Percentiles rank a stretch among this genome's conserved stretches.
Conservation (phyloP, 805 yeast genomes). For the Candida pseudofarinosa region DNA sequence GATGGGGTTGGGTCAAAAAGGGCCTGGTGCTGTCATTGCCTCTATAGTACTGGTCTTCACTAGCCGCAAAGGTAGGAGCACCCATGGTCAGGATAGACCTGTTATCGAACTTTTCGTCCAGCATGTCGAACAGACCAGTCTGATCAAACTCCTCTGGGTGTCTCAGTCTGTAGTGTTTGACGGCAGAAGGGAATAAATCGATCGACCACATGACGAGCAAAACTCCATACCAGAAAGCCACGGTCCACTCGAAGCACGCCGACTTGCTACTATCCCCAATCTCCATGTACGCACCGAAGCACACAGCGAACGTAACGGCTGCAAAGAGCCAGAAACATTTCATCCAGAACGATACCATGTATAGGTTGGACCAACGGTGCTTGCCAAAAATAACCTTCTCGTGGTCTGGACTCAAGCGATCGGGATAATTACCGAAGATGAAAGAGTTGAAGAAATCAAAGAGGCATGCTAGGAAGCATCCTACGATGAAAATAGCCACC, state of each 20-base stretch:
- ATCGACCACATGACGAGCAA: constrained; percentile 58
- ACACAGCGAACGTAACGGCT: constrained; percentile 65
- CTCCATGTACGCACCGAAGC: constrained; percentile 51
- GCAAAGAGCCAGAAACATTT: constrained; percentile 63
- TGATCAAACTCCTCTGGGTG: constrained; percentile 26
- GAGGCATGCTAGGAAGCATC: constrained; percentile 49
- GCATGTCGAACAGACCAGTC: constrained; percentile 6
- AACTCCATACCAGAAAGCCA: constrained; percentile 81
- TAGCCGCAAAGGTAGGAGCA: constrained; percentile 12
- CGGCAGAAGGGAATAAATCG: constrained; percentile 67
- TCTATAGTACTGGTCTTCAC: background rate
- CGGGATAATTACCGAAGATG: constrained; percentile 36
- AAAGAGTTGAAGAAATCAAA: constrained; percentile 35
- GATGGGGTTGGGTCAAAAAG: too few relatives aligned
- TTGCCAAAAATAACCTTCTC: constrained; percentile 38
- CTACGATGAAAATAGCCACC: constrained; percentile 70
- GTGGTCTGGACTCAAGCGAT: constrained; percentile 34
- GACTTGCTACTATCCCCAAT: constrained; percentile 39
- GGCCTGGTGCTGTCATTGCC: background rate
- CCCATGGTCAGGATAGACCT: constrained; percentile 15
- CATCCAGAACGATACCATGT: constrained; percentile 45
- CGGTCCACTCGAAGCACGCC: constrained; percentile 78
- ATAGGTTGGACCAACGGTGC: constrained; percentile 33
- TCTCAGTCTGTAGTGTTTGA: constrained; percentile 24
- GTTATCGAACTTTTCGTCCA: constrained; percentile 10